phyloP scores from a whole-genome alignment of 1,139 yeast species.

The Lodderomyces oxycetoniae region DNA sequence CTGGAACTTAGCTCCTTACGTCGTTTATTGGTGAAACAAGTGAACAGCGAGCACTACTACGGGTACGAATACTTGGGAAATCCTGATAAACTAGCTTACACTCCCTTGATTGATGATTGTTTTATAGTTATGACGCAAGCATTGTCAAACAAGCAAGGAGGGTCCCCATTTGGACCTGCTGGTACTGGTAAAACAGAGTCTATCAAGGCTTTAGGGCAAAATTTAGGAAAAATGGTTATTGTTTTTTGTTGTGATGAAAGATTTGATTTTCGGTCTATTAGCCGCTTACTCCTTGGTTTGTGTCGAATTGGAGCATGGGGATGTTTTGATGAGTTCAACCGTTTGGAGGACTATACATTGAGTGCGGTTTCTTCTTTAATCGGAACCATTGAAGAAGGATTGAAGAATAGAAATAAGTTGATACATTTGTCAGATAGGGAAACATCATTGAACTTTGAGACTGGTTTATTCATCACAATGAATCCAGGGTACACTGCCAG shows the following conservation, averaged over 20 bases:
- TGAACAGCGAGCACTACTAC: slow-evolving; percentile 50
- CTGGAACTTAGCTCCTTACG: too few relatives aligned
- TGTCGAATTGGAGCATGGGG: slow-evolving; percentile 92
- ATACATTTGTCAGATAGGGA: slow-evolving; percentile 50
- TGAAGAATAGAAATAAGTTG: slow-evolving; percentile 19
- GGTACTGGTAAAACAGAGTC: slow-evolving; percentile 98
- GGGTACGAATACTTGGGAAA: slow-evolving; percentile 85
- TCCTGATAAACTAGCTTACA: slow-evolving; percentile 69
- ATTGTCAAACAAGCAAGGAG: slow-evolving; percentile 70
- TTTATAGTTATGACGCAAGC: slow-evolving; percentile 74
- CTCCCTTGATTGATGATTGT: slow-evolving; percentile 66
- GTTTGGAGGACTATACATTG: slow-evolving; percentile 65
- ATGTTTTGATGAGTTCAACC: slow-evolving; percentile 92
- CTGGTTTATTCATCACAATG: slow-evolving; percentile 86
- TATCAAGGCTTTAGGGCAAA: slow-evolving; percentile 76
- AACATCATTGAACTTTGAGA: slow-evolving; percentile 41
- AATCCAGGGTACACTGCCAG: slow-evolving; percentile 90
- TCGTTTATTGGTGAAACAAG: slow-evolving; percentile 49
- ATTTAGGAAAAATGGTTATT: slow-evolving; percentile 73
- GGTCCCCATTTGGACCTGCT: slow-evolving; percentile 94
- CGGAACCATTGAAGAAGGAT: slow-evolving; percentile 61
- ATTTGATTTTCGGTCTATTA: slow-evolving; percentile 78
- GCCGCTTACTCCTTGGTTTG: slow-evolving; percentile 75
- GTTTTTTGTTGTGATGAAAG: slow-evolving; percentile 91
- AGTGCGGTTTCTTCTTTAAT: slow-evolving; percentile 86